phyloP scores from a whole-genome alignment of 1,284 basidiomycete genomes.

The Fomitopsis schrenkii region DNA sequence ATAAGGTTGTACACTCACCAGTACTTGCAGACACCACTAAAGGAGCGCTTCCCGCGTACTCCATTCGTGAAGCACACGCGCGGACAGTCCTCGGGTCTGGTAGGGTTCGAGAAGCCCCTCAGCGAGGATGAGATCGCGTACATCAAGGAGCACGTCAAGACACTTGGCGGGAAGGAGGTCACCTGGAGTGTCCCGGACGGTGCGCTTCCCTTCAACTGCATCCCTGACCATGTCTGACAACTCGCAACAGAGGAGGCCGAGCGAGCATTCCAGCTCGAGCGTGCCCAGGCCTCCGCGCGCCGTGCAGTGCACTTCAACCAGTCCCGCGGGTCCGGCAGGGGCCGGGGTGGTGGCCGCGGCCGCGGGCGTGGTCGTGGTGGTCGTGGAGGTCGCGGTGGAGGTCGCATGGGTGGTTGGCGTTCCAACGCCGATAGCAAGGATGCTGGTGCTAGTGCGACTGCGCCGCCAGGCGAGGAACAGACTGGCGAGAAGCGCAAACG shows the following conservation, averaged over 20 bases:
- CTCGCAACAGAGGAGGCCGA: conserved; percentile 50
- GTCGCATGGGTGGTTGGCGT: conserved; percentile 25
- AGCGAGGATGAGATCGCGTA: conserved; percentile 63
- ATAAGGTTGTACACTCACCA: conserved; percentile 3
- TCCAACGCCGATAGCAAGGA: conserved; percentile 28
- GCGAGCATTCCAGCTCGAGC: conserved; percentile 66
- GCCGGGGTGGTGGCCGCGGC: conserved; percentile 38
- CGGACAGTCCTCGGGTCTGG: conserved; percentile 44
- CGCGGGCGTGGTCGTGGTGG: conserved; percentile 42
- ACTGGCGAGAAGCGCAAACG: conserved; percentile 71
- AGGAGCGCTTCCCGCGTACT: conserved; percentile 71
- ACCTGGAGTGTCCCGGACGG: conserved; percentile 59
- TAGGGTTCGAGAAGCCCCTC: conserved; percentile 55
- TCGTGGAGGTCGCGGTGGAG: conserved; percentile 37
- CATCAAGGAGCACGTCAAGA: conserved; percentile 59
- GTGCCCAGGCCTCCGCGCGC: conserved; percentile 63
- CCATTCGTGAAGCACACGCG: conserved; percentile 70
- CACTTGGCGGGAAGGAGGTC: conserved; percentile 58
- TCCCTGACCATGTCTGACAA: conserved; percentile 2
- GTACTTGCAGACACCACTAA: conserved; percentile 57
- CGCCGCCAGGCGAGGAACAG: conserved; percentile 28
- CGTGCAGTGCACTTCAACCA: conserved; percentile 29
- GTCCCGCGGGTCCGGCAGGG: conserved; percentile 33
- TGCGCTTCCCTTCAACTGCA: conserved; percentile 27
- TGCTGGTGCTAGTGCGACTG: conserved; percentile 18